These are phyloP conservation scores for Vachellia collinsii DNA, from an alignment of 306 rosid genomes.

Conservation along the genomic window DNA sequence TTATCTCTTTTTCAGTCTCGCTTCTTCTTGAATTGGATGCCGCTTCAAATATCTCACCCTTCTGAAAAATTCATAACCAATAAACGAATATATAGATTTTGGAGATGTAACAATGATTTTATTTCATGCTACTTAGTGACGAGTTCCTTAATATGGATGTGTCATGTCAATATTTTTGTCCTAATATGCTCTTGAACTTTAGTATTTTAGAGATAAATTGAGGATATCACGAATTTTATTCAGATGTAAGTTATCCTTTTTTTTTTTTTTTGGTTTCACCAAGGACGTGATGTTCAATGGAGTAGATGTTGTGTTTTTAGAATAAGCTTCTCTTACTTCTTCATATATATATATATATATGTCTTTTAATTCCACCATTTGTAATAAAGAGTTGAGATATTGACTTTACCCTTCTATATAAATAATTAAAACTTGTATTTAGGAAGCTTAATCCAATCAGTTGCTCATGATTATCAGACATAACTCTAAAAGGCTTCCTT, in stretches of 20 bases:
- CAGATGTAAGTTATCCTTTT: not conserved
- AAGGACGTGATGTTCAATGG: not conserved
- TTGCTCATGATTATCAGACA: not conserved
- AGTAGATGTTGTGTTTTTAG: not conserved
- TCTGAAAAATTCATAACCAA: not conserved
- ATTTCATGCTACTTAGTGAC: not conserved
- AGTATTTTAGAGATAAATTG: not conserved
- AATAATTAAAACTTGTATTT: not conserved
- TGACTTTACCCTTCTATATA: not conserved
- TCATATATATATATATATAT: not conserved
- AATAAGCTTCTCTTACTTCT: not conserved
- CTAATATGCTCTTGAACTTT: not conserved
- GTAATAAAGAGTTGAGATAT: not conserved
- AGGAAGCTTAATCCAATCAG: not conserved
- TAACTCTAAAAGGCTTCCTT: not conserved
- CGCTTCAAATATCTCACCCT: not conserved
- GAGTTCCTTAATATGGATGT: too few species aligned
- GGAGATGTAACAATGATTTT: constrained; percentile 3
- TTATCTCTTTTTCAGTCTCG: not conserved
- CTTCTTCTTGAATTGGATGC: not conserved
- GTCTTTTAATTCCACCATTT: not conserved
- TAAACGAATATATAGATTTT: not conserved
- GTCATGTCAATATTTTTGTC: not conserved
- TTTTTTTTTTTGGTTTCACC: not conserved
- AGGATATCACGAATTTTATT: not conserved